phyloP scores from a whole-genome alignment of 495 filamentous ascomycete genomes.

The Penicillium salamii region DNA sequence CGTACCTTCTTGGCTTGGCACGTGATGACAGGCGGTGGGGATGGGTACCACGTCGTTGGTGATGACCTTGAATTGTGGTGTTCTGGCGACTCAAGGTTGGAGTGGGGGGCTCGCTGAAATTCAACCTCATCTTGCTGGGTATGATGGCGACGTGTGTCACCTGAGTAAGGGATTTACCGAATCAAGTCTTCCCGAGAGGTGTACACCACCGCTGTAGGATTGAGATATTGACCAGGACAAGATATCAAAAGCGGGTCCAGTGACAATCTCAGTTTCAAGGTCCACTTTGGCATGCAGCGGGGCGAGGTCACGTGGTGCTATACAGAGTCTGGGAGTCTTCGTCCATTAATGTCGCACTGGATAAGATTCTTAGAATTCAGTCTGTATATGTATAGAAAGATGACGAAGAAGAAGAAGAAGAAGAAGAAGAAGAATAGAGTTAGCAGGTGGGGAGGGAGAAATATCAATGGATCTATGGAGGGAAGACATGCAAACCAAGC shows the following conservation, averaged over 20 bases:
- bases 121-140: slow-evolving; percentile 27
- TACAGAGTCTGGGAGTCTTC: no score
- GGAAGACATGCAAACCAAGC: no score
- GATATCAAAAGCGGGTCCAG: slow-evolving; percentile 1
- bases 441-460: no score
- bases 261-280: not conserved
- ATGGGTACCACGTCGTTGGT: slow-evolving; percentile 34
- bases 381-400: no score
- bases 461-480: no score
- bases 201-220: not conserved
- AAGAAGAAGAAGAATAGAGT: no score
- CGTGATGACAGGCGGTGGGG: slow-evolving; percentile 45
- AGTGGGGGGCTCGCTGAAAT: slow-evolving; percentile 38
- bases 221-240: not conserved
- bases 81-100: slow-evolving; percentile 38
- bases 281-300: not conserved
- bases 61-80: slow-evolving; percentile 27
- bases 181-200: not conserved
- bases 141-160: no score
- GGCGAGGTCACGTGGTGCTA: not conserved
- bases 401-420: no score
- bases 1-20: slow-evolving; percentile 56
- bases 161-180: no score
- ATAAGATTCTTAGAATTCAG: no score
- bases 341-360: no score